phyloP scores from a whole-genome alignment of 1,284 basidiomycete genomes.

The Wolfiporia cocos region DNA sequence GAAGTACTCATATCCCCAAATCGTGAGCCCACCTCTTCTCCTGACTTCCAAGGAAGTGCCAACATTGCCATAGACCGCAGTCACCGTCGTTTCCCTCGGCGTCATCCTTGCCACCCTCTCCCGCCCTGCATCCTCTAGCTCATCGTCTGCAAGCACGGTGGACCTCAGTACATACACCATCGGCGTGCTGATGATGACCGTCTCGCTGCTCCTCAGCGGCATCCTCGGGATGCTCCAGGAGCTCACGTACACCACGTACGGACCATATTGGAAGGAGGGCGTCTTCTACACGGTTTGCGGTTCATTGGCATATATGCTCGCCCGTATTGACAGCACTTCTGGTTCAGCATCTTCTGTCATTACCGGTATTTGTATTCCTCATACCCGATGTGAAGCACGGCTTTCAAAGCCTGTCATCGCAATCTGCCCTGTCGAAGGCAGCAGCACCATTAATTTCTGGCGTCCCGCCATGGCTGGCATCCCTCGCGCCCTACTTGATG shows the following conservation, averaged over 20 bases:
- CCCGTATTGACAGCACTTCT: neutral
- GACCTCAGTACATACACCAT: constrained; percentile 49
- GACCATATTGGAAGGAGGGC: constrained; percentile 80
- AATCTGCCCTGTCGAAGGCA: constrained; percentile 5
- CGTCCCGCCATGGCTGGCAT: constrained; percentile 11
- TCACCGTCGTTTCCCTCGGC: constrained; percentile 67
- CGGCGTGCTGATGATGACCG: constrained; percentile 68
- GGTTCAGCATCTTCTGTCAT: constrained; percentile 57
- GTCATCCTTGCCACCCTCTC: constrained; percentile 76
- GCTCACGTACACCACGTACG: constrained; percentile 65
- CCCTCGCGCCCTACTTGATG: constrained; percentile 39
- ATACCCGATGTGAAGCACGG: constrained; percentile 51
- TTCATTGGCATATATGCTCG: constrained; percentile 7
- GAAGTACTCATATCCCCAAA: constrained; percentile 56
- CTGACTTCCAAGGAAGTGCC: neutral
- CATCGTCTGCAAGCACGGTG: constrained; percentile 21
- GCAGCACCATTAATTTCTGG: neutral
- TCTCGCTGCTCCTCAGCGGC: constrained; percentile 71
- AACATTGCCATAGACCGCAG: constrained; percentile 43
- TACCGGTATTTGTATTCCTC: constrained; percentile 72
- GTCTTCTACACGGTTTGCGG: constrained; percentile 82
- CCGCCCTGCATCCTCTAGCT: constrained; percentile 37
- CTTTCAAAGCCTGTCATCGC: constrained; percentile 34
- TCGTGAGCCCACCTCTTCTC: constrained; percentile 37
- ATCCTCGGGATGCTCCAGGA: constrained; percentile 81